phyloP scores from a whole-genome alignment of 2,329 filamentous ascomycete genomes.

The Sclerotinia minor region DNA sequence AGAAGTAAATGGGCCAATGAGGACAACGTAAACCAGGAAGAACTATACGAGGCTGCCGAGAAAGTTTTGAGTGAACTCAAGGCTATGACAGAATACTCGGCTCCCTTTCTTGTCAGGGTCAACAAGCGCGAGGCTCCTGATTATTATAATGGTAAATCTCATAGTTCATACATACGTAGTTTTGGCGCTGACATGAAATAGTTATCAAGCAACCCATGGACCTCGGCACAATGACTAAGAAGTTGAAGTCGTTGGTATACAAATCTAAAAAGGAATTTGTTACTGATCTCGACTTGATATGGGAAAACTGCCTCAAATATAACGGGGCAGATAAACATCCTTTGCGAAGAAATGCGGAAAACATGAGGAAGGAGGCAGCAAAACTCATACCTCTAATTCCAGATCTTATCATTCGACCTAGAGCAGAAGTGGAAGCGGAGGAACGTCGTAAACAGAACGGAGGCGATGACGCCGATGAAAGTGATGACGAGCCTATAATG shows the following conservation, averaged over 20 bases:
- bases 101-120: constrained; percentile 89
- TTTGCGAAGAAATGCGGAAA: constrained; percentile 86
- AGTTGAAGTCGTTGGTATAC: constrained; percentile 77
- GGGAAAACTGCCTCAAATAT: constrained; percentile 95
- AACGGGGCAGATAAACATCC: constrained; percentile 88
- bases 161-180: not conserved
- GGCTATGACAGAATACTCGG: constrained; percentile 94
- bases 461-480: constrained; percentile 84
- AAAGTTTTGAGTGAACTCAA: constrained; percentile 97
- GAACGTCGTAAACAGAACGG: constrained; percentile 84
- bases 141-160: constrained; percentile 78
- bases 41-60: constrained; percentile 93
- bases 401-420: constrained; percentile 84
- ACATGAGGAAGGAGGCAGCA: constrained; percentile 97
- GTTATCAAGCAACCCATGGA: constrained; percentile 98
- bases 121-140: constrained; percentile 97
- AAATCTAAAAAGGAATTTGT: constrained; percentile 95
- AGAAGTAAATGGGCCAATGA: constrained; percentile 98
- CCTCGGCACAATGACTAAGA: constrained; percentile 96
- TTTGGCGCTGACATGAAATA: constrained; percentile 50
- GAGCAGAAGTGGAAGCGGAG: constrained; percentile 91
- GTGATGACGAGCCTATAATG: constrained; percentile 98
- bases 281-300: constrained; percentile 88
- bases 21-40: constrained; percentile 95
- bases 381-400: constrained; percentile 94